Evolutionary conservation across 305 asterid genomes (phyloP), one percentile per base, ranked within the genome.

Genomic region (Fraxinus ornus): DNA sequence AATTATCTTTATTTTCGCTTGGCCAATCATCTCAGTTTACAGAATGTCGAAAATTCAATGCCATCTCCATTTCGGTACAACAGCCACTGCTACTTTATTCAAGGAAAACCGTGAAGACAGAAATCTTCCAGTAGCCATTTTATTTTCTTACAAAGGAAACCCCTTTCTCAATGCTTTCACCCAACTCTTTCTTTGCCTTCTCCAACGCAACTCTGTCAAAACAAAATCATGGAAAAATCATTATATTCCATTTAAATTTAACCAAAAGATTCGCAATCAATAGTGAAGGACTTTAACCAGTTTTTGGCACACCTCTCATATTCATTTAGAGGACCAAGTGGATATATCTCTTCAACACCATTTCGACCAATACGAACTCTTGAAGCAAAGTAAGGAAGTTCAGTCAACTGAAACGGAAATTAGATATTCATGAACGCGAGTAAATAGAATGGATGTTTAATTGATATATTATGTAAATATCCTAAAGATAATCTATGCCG

Each of bases 371-470:
- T 91, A 32, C 90, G 86, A 82, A 96, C 98, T 90, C 79, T 91
- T 39, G 98, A 89, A 62, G 98, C 98, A 60, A 96, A 94, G 93
- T 91, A 96, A 6, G 98, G 98, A 83, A 96, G 98, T 83, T 94
- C 97, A 70, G 44, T 70, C 22, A 96, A 98, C 99, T 95, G 91
- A 77, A 86, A 78, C 4, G 9, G 41, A 55, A 78, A 28, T 64
- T 82, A 36, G 81, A 62, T 24, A 72, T 75, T 26, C 15, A 62
- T 52, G 64, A 52, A 52, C 24, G 7, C 9, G 3, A 19, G 73
- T 22, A 24, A 24, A 22, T 64, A 64, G 35, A 64, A 64, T 24
- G 15, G 12, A 57, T 19, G 35, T 24, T 8, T 26, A 64, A 70
- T 70, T 26, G 22, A 70, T 30, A 10, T 22, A 32, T 70, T 70